phyloP scores from a whole-genome alignment of 2,329 filamentous ascomycete genomes.

The Raffaelea arxii region DNA sequence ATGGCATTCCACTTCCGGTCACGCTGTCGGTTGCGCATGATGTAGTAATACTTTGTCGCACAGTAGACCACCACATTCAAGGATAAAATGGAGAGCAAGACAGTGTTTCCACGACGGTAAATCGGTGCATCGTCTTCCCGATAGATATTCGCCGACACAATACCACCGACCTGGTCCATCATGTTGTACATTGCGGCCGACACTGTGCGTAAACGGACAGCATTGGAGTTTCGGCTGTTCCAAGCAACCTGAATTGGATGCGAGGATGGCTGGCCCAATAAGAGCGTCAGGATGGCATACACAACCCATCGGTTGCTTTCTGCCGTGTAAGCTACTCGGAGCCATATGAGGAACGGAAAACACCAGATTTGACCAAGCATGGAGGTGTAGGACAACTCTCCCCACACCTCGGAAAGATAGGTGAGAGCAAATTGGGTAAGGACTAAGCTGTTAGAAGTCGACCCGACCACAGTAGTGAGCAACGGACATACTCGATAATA shows the following conservation, averaged over 20 bases:
- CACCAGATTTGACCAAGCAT: conserved; percentile 46
- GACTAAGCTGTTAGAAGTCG: conserved; percentile 4
- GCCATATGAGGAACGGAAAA: conserved; percentile 45
- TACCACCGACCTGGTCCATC: conserved; percentile 30
- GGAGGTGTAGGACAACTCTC: conserved; percentile 39
- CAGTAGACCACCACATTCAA: conserved; percentile 20
- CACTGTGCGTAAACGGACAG: conserved; percentile 50
- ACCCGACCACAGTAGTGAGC: background rate
- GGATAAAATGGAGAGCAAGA: conserved; percentile 36
- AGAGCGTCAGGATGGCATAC: conserved; percentile 28
- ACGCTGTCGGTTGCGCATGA: conserved; percentile 20
- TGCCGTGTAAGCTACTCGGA: conserved; percentile 29
- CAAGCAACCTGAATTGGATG: conserved; percentile 38
- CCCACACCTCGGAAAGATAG: conserved; percentile 30
- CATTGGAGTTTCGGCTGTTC: conserved; percentile 47
- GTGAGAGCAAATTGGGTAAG: conserved; percentile 25
- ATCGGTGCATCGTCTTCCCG: conserved; percentile 28
- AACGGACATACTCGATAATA: conserved; percentile 15
- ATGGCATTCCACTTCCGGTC: conserved; percentile 19
- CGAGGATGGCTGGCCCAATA: conserved; percentile 30
- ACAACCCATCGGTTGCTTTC: conserved; percentile 29
- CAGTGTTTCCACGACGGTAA: conserved; percentile 44
- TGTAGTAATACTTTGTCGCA: conserved; percentile 19
- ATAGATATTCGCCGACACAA: conserved; percentile 30
- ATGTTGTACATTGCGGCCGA: conserved; percentile 53